A percentile compares a stretch with the other conserved stretches of the same genome.
These are phyloP conservation scores for Lachancea waltii DNA, from an alignment of 805 yeast species.

Conservation along the genomic window DNA sequence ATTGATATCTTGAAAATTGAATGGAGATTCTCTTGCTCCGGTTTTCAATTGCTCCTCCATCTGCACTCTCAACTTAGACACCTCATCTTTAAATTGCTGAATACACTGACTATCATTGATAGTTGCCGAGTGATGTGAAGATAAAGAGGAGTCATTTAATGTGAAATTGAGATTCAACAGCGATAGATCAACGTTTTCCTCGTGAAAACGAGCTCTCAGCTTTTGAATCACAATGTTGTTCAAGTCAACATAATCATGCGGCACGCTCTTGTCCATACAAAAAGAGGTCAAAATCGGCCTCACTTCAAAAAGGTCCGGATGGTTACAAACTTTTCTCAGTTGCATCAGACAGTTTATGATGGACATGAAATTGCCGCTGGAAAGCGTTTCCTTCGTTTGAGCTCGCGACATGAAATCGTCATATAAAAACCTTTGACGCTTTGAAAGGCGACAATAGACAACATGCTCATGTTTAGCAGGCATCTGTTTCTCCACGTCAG, in stretches of 20 bases:
- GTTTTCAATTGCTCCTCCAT: slow-evolving; percentile 9
- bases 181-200: slow-evolving; percentile 39
- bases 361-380: slow-evolving; percentile 89
- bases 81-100: slow-evolving; percentile 38
- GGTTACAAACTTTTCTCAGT: slow-evolving; percentile 85
- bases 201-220: slow-evolving; percentile 25
- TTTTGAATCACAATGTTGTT: slow-evolving; percentile 34
- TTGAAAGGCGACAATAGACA: slow-evolving; percentile 83
- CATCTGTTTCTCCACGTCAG: slow-evolving; percentile 98
- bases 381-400: slow-evolving; percentile 86
- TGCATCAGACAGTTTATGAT: slow-evolving; percentile 98
- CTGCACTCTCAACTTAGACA: slow-evolving; percentile 35
- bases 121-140: slow-evolving; percentile 42
- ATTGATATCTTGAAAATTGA: slow-evolving; percentile 37
- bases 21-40: slow-evolving; percentile 17
- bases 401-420: slow-evolving; percentile 98
- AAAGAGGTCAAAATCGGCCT: slow-evolving; percentile 90
- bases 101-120: slow-evolving; percentile 43
- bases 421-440: slow-evolving; percentile 83
- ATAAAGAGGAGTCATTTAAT: slow-evolving; percentile 35
- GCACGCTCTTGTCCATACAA: slow-evolving; percentile 61
- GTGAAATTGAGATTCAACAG: slow-evolving; percentile 58
- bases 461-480: slow-evolving; percentile 97
- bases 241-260: slow-evolving; percentile 39
- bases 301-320: slow-evolving; percentile 78